Percentiles rank a stretch among this genome's conserved stretches.
These are phyloP conservation scores for Coemansia sp. DNA, from an alignment of 192 early-diverging fungal species.

Conservation along the genomic window DNA sequence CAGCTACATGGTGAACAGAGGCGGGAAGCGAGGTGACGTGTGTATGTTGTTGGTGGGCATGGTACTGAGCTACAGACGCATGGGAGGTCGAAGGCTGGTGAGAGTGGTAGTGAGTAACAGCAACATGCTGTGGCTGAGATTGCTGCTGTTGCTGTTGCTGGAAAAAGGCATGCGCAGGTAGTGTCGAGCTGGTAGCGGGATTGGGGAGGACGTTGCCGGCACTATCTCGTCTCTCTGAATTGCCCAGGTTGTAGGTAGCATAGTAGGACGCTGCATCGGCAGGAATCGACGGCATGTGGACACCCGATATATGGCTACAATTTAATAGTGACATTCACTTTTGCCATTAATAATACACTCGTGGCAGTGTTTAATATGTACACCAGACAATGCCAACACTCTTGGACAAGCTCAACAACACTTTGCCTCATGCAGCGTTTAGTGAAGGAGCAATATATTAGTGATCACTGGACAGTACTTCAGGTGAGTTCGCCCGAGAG, in stretches of 20 bases:
- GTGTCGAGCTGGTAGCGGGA: constrained; percentile 13
- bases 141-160: constrained; percentile 21
- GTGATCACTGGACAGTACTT: background rate
- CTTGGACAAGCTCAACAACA: background rate
- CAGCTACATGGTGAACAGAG: constrained; percentile 3
- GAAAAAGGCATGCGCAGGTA: constrained; percentile 38
- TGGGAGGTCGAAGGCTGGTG: constrained; percentile 18
- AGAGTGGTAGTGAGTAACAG: constrained; percentile 12
- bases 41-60: constrained; percentile 19
- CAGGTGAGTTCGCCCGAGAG: background rate
- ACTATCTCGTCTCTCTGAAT: constrained; percentile 25
- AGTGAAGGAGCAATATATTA: background rate
- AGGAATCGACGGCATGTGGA: constrained; percentile 43
- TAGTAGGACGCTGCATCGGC: constrained; percentile 42
- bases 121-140: constrained; percentile 5
- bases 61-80: constrained; percentile 28
- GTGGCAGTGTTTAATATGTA: background rate
- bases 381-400: background rate
- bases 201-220: constrained; percentile 15
- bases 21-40: constrained; percentile 6
- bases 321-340: background rate
- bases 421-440: background rate
- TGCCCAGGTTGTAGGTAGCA: constrained; percentile 29
- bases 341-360: background rate
- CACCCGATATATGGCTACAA: constrained; percentile 46